Base-by-base conservation (phyloP, 495 filamentous ascomycete species). In the Daldinia vernicosa region DNA sequence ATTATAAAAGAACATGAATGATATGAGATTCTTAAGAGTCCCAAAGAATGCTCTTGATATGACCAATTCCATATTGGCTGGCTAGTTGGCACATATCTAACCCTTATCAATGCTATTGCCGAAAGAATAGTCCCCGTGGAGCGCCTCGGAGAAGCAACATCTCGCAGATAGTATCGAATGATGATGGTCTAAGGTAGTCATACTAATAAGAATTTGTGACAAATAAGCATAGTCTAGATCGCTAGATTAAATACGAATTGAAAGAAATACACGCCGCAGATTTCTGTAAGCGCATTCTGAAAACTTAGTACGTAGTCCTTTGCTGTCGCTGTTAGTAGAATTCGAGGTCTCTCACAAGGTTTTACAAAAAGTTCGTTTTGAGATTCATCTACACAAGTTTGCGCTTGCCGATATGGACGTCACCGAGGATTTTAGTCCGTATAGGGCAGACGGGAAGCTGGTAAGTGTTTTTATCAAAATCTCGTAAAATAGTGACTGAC, bases 81-180 rank as follows among this genome's bases (percentile, higher is more conserved):
- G 17, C 17, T 45, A 45, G 4, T 45, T 17, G 1, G 3, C 12
- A 45, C 17, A 22, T 45, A 45, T 45, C 40, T 33, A 9, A 7
- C n/a, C 19, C 52, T 55, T 55, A 55, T 55, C 52, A 35, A 55
- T 33, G 14, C n/a, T 19, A 32, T 55, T 55, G 52, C 30, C n/a
- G 30, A 60, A 2, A 45, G 14, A 11, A 19, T 52, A 24, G 32
- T 63, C 19, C 64, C 64, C 64, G 56, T 60, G 55, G 64, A 54
- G 56, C 56, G 56, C 64, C 64, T 60, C 56, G 64, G 64, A 67
- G 64, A 67, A 60, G 39, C 63, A 51, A n/a, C 43, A 59, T 43
- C 26, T 66, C 57, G 27, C 35, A 55, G 8, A 40, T 68, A n/a
- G 55, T n/a, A 57, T 43, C 53, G 54, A 32, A 66, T n/a, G n/a